A percentile compares a stretch with the other conserved stretches of the same genome.
phyloP scores from a whole-genome alignment of 805 yeast species.

The Kockiozyma suomiensis region DNA sequence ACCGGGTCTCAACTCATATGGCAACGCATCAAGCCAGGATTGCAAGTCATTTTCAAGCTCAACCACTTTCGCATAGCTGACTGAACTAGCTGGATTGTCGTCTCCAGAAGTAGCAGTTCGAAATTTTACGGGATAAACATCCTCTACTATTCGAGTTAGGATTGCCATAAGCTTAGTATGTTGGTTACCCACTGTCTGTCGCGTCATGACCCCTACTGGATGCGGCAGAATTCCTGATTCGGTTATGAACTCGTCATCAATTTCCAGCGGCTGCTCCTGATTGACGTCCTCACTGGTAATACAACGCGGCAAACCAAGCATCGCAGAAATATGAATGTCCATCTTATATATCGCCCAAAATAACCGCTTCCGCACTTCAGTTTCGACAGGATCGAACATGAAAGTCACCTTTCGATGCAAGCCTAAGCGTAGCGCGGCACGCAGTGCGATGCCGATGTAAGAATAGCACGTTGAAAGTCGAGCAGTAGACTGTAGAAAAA shows the following conservation, averaged over 20 bases:
- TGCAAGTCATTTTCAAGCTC: slow-evolving; percentile 69
- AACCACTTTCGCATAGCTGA: slow-evolving; percentile 49
- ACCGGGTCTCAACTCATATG: slow-evolving; percentile 71
- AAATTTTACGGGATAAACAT: slow-evolving; percentile 70
- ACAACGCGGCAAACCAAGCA: slow-evolving; percentile 81
- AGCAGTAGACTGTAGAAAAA: slow-evolving; percentile 86
- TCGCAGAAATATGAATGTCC: slow-evolving; percentile 86
- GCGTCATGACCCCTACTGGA: slow-evolving; percentile 47
- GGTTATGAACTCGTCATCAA: slow-evolving; percentile 85
- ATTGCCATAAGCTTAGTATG: slow-evolving; percentile 77
- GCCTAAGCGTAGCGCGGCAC: slow-evolving; percentile 82
- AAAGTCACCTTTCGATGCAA: slow-evolving; percentile 71
- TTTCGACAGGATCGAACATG: slow-evolving; percentile 71
- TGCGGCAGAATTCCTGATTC: slow-evolving; percentile 57
- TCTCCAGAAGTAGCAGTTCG: slow-evolving; percentile 19
- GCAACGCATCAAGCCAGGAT: slow-evolving; percentile 71
- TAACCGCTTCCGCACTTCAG: slow-evolving; percentile 79
- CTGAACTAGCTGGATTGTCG: slow-evolving; percentile 22
- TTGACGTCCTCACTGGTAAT: slow-evolving; percentile 78
- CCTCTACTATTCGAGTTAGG: slow-evolving; percentile 68
- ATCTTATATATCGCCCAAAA: slow-evolving; percentile 90
- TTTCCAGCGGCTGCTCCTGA: slow-evolving; percentile 80
- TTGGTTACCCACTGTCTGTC: slow-evolving; percentile 76
- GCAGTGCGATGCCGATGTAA: slow-evolving; percentile 81
- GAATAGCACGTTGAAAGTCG: slow-evolving; percentile 84